Evolutionary conservation across 768 basidiomycete genomes (phyloP).

Genomic region (Cytidiella melzeri): DNA sequence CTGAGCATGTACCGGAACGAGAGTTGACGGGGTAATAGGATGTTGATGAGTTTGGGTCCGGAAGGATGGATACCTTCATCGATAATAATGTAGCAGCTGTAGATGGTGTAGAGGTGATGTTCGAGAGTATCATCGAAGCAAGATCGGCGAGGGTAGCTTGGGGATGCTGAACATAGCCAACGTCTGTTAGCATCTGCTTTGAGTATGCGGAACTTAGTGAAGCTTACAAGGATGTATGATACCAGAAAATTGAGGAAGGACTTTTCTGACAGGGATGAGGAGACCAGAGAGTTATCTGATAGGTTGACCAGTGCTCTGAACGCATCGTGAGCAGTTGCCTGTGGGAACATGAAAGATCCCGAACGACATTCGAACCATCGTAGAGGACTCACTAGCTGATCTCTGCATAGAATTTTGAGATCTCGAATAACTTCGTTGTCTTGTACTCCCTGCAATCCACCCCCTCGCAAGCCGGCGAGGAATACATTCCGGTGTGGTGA

Average conservation of each 20-base stretch:
- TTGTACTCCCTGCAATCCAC: conserved; percentile 50
- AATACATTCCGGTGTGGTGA: conserved; percentile 73
- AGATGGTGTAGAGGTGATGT: conserved; percentile 71
- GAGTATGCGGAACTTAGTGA: too few relatives aligned
- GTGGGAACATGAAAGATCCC: conserved; percentile 3
- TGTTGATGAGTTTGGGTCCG: conserved; percentile 40
- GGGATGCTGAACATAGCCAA: conserved; percentile 65
- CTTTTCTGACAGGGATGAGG: conserved; percentile 59
- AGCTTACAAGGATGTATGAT: conserved; percentile 85
- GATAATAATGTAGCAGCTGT: conserved; percentile 60
- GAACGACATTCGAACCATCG: not conserved
- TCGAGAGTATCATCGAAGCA: conserved; percentile 96
- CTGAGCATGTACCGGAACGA: conserved; percentile 70
- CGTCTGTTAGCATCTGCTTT: too few relatives aligned
- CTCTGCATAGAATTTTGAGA: conserved; percentile 81
- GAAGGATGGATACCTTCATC: conserved; percentile 60
- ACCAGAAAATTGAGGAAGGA: conserved; percentile 76
- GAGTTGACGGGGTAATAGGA: conserved; percentile 71
- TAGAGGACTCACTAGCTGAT: conserved; percentile 60
- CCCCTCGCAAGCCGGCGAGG: conserved; percentile 51
- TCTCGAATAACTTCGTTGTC: conserved; percentile 72
- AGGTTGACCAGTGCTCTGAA: conserved; percentile 92
- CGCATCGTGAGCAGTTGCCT: conserved; percentile 93
- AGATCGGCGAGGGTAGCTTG: conserved; percentile 88
- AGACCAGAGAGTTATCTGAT: conserved; percentile 72